Base-by-base conservation (phyloP, 2,329 filamentous ascomycete genomes). In the Diatrype stigma region DNA sequence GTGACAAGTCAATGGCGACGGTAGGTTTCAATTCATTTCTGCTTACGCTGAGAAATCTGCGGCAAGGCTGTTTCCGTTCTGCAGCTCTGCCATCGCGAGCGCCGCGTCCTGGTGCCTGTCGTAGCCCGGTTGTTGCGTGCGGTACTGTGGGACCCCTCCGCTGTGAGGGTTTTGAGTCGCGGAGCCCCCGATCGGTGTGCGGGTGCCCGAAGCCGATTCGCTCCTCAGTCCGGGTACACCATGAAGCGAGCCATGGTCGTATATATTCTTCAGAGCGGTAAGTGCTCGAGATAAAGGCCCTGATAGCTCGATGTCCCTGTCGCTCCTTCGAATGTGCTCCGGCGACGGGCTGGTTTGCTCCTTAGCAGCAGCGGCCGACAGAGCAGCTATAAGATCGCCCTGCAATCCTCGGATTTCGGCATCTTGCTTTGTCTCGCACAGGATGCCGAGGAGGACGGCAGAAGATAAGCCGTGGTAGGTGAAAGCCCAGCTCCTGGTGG, bases 381-480 rank as follows among this genome's bases (percentile, higher is more conserved):
- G 70, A 0, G 82, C 83, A 8, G 77, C 75, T 49, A 86, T 86
- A 26, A 86, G 66, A 56, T 86, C 81, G 2, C 82, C 82, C 55
- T 86, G 83, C 2, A 86, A 70, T 51, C 84, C 78, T 19, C 82
- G 77, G 2, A 86, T 79, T 59, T 85, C 82, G 0, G 79, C 79
- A 52, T 86, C 82, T 2, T 78, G 72, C 63, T 85, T 84, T 2
- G 82, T 84, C 57, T 85, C 82, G 46, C 79, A 80, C 1, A 85
- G 63, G 47, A 86, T 84, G 16, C 82, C 82, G 8, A 86, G 76
- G 3, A 86, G 70, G 3, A 86, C 74, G 1, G 83, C 83, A 0
- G 83, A 86, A 8, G 82, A 86, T 7, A 86, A 73, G 1, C 83
- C 82, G 58, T 86, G 82, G 51, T 86, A 86, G 1, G 83, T 86